Evolutionary conservation across 305 asterid species (phyloP).

Genomic region (Rubia tinctorum): DNA sequence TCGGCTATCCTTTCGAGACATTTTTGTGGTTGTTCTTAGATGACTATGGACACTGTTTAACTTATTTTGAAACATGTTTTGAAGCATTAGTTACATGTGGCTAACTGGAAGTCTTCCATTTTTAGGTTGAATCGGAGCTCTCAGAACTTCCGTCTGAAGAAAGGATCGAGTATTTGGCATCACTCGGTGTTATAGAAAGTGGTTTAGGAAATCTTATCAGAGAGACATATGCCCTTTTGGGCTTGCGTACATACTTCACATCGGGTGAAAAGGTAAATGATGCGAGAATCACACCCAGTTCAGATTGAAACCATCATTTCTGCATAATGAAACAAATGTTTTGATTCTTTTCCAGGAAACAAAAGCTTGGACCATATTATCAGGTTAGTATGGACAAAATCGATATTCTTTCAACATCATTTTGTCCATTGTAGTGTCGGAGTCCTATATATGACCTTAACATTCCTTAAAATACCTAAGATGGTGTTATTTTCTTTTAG

Average conservation of each 20-base stretch:
- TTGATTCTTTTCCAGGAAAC: constrained; percentile 62
- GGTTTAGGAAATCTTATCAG: constrained; percentile 95
- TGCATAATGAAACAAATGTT: constrained; percentile 14
- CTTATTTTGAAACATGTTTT: constrained; percentile 21
- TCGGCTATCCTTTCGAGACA: background rate
- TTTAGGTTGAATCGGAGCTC: constrained; percentile 96
- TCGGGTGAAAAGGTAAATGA: constrained; percentile 89
- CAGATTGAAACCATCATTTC: constrained; percentile 7
- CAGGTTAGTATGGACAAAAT: constrained; percentile 49
- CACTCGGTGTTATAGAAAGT: constrained; percentile 88
- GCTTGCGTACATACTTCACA: constrained; percentile 91
- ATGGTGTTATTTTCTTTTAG: background rate
- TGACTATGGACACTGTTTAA: constrained; percentile 5
- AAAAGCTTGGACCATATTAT: constrained; percentile 91
- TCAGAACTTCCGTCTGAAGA: constrained; percentile 92
- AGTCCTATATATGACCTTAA: background rate
- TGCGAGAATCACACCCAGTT: constrained; percentile 9
- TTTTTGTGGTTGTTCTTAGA: background rate
- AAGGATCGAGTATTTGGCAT: constrained; percentile 76
- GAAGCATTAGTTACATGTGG: constrained; percentile 6
- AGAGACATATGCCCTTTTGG: constrained; percentile 84
- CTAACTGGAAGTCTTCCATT: constrained; percentile 17
- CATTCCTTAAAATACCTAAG: constrained; percentile 10
- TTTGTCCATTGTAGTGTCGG: background rate
- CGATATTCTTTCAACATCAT: constrained; percentile 14